Conservation (phyloP, 306 rosid species). For the Lathyrus aphaca region DNA sequence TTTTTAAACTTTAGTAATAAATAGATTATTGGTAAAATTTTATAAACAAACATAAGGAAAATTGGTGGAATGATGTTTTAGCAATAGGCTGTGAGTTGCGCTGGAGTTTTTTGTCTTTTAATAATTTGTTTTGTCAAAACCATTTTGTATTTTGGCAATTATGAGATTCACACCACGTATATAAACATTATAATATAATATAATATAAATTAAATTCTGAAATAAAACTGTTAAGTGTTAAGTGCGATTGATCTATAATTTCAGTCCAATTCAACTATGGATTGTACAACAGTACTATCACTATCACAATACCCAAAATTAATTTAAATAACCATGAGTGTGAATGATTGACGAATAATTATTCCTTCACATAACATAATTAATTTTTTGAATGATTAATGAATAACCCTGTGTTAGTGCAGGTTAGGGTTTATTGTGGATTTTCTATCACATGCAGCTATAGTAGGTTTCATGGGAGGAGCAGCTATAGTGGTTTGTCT, state of each 20-base stretch:
- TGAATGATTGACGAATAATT: not conserved
- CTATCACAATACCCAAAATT: not conserved
- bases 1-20: too few species aligned
- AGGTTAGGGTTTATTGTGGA: conserved; percentile 96
- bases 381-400: not conserved
- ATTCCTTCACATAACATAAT: not conserved
- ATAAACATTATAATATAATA: not conserved
- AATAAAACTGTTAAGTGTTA: conserved; percentile 17
- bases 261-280: not conserved
- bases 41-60: not conserved
- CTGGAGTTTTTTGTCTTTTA: conserved; percentile 40
- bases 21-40: not conserved
- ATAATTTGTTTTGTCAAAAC: conserved; percentile 31
- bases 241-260: conserved; percentile 19
- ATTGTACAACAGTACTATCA: not conserved
- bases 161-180: conserved; percentile 28
- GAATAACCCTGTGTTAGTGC: conserved; percentile 29
- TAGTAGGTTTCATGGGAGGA: conserved; percentile 98
- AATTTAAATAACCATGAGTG: not conserved
- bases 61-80: not conserved
- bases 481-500: conserved; percentile 90
- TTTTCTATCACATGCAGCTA: conserved; percentile 90
- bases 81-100: not conserved
- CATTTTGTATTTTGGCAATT: conserved; percentile 31
- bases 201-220: conserved; percentile 7